Base-by-base conservation (phyloP, 345 rosid genomes). In the Bruguiera parviflora region DNA sequence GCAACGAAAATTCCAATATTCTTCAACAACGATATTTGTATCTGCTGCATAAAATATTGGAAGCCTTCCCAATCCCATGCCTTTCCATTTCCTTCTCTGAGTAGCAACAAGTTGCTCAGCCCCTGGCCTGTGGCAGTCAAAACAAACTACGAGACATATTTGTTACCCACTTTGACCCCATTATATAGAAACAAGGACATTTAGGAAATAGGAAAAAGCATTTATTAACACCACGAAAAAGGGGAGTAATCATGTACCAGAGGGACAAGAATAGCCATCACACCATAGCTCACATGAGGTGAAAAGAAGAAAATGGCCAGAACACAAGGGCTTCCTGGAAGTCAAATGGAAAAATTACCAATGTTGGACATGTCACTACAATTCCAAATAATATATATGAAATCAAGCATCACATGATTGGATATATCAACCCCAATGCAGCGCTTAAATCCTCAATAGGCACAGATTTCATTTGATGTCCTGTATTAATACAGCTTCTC, bases 251-350 rank as follows among this genome's bases (percentile, higher is more conserved):
- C 32, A 46, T 63, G 27, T 86, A 92, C 99, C 92, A 95, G 76
- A 19, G 99, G 99, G 75, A 86, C 92, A 68, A 95, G 88, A 67
- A 85, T 70, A 61, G 98, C 96, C 98, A 92, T 95, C 56, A 92
- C 83, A 8, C 96, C 98, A 37, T 88, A 93, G 80, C 98, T 79
- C 68, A 88, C 89, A 43, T 92, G 96, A 72, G 94, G 92, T 21
- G 99, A 92, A 78, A 89, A 84, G 75, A 90, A 88, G 88, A 92
- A 85, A 69, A 86, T 84, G 63, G 98, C 91, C 71, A 95, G 78
- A 73, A 95, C 96, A 75, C 96, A 90, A 24, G 99, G 99, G 73
- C 94, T 95, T 79, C 99, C 99, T 95, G 85, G 53, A 80, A 83
- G 69, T 51, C 51, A 78, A 71, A 53, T 18, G 33, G 67, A 68